Evolutionary conservation across 2,329 filamentous ascomycete genomes (phyloP), one percentile per base, ranked within the genome.

Genomic region (Diaporthe capsici): DNA sequence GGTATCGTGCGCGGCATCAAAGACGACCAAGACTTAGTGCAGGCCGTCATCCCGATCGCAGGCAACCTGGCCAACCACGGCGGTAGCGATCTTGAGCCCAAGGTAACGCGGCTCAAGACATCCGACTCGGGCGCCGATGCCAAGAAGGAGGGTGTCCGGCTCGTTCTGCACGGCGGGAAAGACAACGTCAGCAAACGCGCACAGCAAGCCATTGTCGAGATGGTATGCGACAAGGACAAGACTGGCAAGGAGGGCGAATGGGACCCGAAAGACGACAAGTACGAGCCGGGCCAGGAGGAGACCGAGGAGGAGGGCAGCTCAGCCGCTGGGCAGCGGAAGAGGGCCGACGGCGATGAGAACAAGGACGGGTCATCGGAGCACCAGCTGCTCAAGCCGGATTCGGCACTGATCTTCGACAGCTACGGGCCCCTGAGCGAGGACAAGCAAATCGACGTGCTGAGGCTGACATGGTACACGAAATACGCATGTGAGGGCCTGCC

Each of bases 401-500:
- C 91, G 15, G 94, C 94, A 77, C 87, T 98, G 76, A 87, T 93
- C 76, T 98, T 95, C 85, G 88, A 94, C 76, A 92, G 93, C 80
- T 98, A 97, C 84, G 90, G 89, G 57, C 80, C 82, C 3, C 88
- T 91, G 71, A 88, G 89, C 28, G 90, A 89, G 72, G 87, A 92
- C 51, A 86, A 86, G 10, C 86, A 89, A 37, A 84, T 88, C 1
- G 90, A 91, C 76, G 90, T 95, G 15, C 84, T 98, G 78, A 91
- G 92, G 73, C 83, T 98, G 81, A 92, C 94, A 49, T 99, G 96
- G 96, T 87, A 90, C 82, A 98, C 96, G 20, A 95, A 96, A 84
- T 92, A 95, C 82, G 96, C 95, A 0, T 98, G 97, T 83, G 92
- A 95, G 81, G 87, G 85, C 51, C 77, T 77, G 6, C 81, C 84